phyloP scores from a whole-genome alignment of 2,329 filamentous ascomycete genomes.

The Phaeosphaeriaceae sp. region DNA sequence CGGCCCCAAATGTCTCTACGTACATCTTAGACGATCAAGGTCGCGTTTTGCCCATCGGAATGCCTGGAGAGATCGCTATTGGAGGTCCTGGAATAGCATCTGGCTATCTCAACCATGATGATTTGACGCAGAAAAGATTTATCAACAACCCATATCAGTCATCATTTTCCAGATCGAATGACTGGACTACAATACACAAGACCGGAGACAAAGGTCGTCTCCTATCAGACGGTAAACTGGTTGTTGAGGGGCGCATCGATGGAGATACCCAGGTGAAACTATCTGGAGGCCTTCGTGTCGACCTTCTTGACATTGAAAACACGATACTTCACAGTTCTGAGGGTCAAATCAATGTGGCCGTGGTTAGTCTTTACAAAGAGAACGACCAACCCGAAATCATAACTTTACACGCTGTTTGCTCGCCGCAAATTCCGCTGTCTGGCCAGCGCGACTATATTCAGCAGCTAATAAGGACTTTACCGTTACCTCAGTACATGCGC shows the following conservation, averaged over 20 bases:
- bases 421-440: no score
- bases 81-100: slow-evolving; percentile 46
- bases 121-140: slow-evolving; percentile 20
- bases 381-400: slow-evolving; percentile 2
- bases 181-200: slow-evolving; percentile 41
- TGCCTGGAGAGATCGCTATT: slow-evolving; percentile 52
- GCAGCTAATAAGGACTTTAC: no score
- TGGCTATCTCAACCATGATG: slow-evolving; percentile 37
- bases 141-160: no score
- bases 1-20: slow-evolving; percentile 5
- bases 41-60: slow-evolving; percentile 48
- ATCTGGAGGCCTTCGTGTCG: slow-evolving; percentile 53
- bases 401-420: slow-evolving; percentile 5
- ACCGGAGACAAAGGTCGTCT: slow-evolving; percentile 52
- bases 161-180: no score
- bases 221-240: slow-evolving; percentile 38
- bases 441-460: no score
- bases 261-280: slow-evolving; percentile 56
- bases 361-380: slow-evolving; percentile 31
- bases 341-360: slow-evolving; percentile 31
- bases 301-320: slow-evolving; percentile 56
- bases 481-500: slow-evolving; percentile 44
- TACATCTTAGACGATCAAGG: slow-evolving; percentile 52
- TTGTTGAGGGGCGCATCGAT: slow-evolving; percentile 27
- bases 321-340: slow-evolving; percentile 34